These are phyloP conservation scores for Przewalskia tangutica DNA, from an alignment of 257 asterid species.

Conservation along the genomic window DNA sequence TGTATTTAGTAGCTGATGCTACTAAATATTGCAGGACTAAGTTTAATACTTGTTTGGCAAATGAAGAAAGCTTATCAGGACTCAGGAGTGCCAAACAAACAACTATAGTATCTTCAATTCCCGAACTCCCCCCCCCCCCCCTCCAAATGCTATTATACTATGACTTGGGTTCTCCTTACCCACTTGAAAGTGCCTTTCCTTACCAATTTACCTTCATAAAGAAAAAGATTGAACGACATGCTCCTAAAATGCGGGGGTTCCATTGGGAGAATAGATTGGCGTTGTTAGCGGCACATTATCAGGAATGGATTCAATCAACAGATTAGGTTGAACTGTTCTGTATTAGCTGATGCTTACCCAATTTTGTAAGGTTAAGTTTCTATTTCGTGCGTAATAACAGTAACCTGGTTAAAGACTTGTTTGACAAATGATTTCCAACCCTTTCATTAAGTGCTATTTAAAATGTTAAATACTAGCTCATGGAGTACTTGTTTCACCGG, in stretches of 20 bases:
- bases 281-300: not conserved
- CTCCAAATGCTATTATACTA: not conserved
- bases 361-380: not conserved
- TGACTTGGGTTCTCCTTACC: not conserved
- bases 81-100: not conserved
- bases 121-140: too few species aligned
- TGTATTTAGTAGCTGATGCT: conserved; percentile 2
- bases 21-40: not conserved
- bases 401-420: not conserved
- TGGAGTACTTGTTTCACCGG: not conserved
- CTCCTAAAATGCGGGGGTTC: not conserved
- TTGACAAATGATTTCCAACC: not conserved
- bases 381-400: not conserved
- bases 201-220: not conserved
- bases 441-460: not conserved
- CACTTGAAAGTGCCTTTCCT: not conserved
- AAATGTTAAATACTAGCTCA: not conserved
- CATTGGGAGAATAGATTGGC: not conserved
- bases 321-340: not conserved
- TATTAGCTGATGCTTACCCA: not conserved
- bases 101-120: not conserved
- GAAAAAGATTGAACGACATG: not conserved
- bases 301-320: not conserved
- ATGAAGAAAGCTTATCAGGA: not conserved
- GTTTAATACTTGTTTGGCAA: not conserved